Evolutionary conservation across 75 land plant genomes (phyloP).

Genomic region (Cunninghamia lanceolata): DNA sequence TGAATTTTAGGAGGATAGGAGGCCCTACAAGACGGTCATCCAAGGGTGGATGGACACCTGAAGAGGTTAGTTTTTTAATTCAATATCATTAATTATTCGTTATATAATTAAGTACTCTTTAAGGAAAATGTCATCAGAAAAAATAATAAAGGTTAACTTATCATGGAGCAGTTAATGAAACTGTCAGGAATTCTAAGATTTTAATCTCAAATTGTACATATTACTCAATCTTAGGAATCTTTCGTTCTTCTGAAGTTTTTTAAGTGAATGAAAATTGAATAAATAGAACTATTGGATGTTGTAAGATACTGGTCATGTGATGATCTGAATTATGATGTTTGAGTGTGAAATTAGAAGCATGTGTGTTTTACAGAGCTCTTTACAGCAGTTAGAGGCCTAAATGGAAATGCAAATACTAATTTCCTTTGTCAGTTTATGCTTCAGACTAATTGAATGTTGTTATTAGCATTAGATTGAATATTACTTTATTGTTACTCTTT

Average conservation of each 20-base stretch:
- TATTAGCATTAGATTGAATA: background rate
- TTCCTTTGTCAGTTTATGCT: background rate
- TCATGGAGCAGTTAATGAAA: background rate
- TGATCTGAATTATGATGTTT: background rate
- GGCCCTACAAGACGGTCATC: constrained; percentile 5
- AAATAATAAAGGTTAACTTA: background rate
- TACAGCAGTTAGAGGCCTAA: background rate
- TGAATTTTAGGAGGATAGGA: background rate
- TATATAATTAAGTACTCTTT: background rate
- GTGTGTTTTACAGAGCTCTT: background rate
- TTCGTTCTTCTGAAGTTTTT: background rate
- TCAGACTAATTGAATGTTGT: background rate
- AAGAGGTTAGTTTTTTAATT: background rate
- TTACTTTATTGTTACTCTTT: background rate
- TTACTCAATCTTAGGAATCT: background rate
- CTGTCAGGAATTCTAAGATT: background rate
- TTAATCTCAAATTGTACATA: background rate
- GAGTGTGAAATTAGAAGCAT: background rate
- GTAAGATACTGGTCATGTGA: background rate
- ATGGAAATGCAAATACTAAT: background rate
- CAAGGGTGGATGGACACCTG: constrained; percentile 4
- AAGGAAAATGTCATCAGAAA: background rate
- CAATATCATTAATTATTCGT: background rate
- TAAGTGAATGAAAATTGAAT: background rate
- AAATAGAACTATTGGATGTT: background rate